Percentiles rank a stretch among this genome's conserved stretches.
phyloP scores from a whole-genome alignment of 2,329 filamentous ascomycete species.

The Emericellopsis atlantica region DNA sequence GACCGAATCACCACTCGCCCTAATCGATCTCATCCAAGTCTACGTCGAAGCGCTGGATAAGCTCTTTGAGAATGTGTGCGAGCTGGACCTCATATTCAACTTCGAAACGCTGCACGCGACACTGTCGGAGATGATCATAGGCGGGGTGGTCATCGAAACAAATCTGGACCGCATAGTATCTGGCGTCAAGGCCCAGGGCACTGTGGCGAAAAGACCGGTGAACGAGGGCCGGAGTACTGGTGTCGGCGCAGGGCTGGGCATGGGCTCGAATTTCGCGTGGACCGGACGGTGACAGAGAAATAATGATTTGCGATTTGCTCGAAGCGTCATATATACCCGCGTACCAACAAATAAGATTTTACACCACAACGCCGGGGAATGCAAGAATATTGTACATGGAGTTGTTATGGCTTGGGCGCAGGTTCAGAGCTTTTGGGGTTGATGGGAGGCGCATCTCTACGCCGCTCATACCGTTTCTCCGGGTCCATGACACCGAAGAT shows the following conservation, averaged over 20 bases:
- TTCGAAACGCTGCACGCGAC: conserved; percentile 93
- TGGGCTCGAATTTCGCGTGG: conserved; percentile 49
- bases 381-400: not conserved
- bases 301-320: not conserved
- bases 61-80: conserved; percentile 96
- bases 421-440: conserved; percentile 7
- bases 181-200: conserved; percentile 66
- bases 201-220: conserved; percentile 66
- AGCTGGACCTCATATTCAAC: conserved; percentile 96
- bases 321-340: not conserved
- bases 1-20: conserved; percentile 86
- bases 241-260: conserved; percentile 36
- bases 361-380: conserved; percentile 1
- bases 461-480: conserved; percentile 27
- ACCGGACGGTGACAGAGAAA: conserved; percentile 17
- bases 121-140: conserved; percentile 87
- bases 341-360: not conserved
- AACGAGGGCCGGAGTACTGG: conserved; percentile 48
- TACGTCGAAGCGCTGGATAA: conserved; percentile 93
- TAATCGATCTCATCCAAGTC: conserved; percentile 95
- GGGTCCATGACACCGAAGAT: conserved; percentile 26
- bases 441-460: conserved; percentile 20
- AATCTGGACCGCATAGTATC: conserved; percentile 78
- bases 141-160: conserved; percentile 89
- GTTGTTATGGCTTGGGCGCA: conserved; percentile 5